These are phyloP conservation scores for Nakazawaea pomicola DNA, from an alignment of 805 yeast species.

Conservation along the genomic window DNA sequence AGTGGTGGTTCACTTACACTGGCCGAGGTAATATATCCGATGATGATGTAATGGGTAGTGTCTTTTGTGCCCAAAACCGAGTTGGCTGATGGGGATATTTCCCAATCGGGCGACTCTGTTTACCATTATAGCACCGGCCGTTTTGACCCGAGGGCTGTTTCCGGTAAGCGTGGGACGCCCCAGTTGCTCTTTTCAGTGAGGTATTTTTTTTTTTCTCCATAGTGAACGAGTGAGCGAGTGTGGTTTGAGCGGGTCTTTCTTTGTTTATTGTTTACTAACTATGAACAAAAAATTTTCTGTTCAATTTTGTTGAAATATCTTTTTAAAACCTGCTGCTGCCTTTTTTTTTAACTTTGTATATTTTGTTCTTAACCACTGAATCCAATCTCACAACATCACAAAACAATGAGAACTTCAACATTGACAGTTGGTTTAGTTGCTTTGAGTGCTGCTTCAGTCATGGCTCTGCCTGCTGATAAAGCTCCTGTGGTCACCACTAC, in stretches of 20 bases:
- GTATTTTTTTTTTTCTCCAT: neutral
- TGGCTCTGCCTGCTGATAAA: conserved; percentile 3
- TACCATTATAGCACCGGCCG: neutral
- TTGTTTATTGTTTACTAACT: no score
- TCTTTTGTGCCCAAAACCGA: no score
- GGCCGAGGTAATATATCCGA: no score
- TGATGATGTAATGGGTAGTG: no score
- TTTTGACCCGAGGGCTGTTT: neutral
- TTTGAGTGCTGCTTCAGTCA: conserved; percentile 3
- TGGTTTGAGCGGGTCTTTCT: no score
- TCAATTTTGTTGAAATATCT: neutral
- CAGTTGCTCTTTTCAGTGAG: no score
- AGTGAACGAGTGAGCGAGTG: neutral
- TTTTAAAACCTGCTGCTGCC: neutral
- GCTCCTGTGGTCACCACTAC: conserved; percentile 14
- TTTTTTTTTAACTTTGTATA: neutral
- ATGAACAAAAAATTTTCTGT: neutral
- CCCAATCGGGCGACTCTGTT: neutral
- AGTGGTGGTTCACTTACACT: no score
- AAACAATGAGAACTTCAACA: conserved; percentile 7
- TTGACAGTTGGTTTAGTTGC: conserved; percentile 12
- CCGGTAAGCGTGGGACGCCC: neutral
- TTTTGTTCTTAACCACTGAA: neutral
- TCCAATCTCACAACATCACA: no score
- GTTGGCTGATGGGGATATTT: neutral